phyloP scores from a whole-genome alignment of 495 filamentous ascomycete species.

The Trichoderma reesei region DNA sequence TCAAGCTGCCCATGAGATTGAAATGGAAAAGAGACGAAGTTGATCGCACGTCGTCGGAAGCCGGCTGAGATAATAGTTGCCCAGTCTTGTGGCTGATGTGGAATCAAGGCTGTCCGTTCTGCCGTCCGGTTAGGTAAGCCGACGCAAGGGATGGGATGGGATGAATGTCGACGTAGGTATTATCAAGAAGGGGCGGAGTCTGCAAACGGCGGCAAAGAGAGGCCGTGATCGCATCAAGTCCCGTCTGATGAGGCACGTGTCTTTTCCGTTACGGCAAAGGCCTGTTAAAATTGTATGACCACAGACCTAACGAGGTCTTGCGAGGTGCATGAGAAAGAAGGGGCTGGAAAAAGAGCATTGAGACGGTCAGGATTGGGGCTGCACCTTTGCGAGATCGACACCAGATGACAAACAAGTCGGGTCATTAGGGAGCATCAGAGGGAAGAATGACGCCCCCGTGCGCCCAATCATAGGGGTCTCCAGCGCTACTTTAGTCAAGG shows the following conservation, averaged over 20 bases:
- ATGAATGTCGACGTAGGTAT: too few species aligned
- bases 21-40: not conserved
- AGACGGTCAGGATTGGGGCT: not conserved
- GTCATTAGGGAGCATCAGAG: not conserved
- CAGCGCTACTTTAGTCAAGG: not conserved
- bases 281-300: not conserved
- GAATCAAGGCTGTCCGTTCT: not conserved
- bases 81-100: not conserved
- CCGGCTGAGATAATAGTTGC: not conserved
- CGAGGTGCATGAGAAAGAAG: not conserved
- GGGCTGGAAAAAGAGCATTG: not conserved
- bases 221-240: not conserved
- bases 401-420: not conserved
- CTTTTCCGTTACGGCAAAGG: not conserved
- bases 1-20: not conserved
- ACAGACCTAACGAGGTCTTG: not conserved
- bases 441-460: conserved; percentile 1
- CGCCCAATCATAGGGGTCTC: not conserved
- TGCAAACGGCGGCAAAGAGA: not conserved
- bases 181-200: not conserved
- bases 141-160: not conserved
- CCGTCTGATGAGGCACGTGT: not conserved
- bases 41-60: not conserved
- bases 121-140: conserved; percentile 3
- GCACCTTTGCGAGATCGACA: not conserved